Conservation (phyloP, 1,139 yeast species). For the Blastobotrys petasosporus region DNA sequence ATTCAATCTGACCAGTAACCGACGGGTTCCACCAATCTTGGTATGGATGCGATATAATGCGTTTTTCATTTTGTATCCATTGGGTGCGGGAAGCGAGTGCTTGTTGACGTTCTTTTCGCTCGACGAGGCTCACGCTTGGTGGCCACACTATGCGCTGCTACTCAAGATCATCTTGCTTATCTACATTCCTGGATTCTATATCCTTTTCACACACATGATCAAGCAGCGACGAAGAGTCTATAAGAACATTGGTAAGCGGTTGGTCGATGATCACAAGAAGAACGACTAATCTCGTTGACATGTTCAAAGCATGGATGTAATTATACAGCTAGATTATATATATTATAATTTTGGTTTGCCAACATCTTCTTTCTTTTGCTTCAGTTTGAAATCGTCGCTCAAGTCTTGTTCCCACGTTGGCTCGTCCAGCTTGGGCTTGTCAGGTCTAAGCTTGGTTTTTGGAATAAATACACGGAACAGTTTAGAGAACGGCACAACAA, state of each 20-base stretch:
- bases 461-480: conserved; percentile 28
- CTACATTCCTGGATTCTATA: conserved; percentile 83
- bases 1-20: conserved; percentile 45
- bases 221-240: conserved; percentile 53
- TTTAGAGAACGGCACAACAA: conserved; percentile 48
- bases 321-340: background rate
- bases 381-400: background rate
- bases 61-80: conserved; percentile 77
- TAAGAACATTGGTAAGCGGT: conserved; percentile 30
- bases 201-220: conserved; percentile 82
- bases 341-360: background rate
- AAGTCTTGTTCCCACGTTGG: conserved; percentile 12
- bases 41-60: conserved; percentile 77
- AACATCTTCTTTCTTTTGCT: background rate
- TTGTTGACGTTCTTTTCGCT: conserved; percentile 63
- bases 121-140: conserved; percentile 52
- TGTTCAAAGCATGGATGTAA: background rate
- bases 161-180: conserved; percentile 54
- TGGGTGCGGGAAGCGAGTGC: conserved; percentile 85
- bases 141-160: conserved; percentile 48
- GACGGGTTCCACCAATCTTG: conserved; percentile 57
- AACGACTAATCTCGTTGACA: too few species aligned
- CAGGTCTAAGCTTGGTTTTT: conserved; percentile 6
- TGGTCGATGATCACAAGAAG: conserved; percentile 12
- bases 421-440: conserved; percentile 2